These are phyloP conservation scores for Colletotrichum siamense DNA, from an alignment of 2,329 filamentous ascomycete species.

Conservation along the genomic window DNA sequence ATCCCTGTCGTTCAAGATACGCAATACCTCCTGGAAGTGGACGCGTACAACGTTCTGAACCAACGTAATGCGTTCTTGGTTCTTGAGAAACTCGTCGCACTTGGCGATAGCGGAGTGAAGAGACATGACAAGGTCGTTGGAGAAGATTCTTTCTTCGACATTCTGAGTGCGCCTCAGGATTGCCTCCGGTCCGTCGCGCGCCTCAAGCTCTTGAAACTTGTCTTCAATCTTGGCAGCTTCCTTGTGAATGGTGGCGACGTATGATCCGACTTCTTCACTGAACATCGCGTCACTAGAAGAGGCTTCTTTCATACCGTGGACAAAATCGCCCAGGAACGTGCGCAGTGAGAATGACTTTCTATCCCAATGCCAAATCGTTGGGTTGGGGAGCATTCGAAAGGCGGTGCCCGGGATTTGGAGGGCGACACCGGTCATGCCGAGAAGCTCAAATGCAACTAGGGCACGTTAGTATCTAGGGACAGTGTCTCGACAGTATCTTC, in stretches of 20 bases:
- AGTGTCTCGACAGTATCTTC: rapidly evolving
- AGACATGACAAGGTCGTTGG: neutral
- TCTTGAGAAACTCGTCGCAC: constrained; percentile 23
- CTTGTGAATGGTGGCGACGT: constrained; percentile 23
- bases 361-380: constrained; percentile 58
- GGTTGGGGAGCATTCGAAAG: constrained; percentile 49
- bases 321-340: constrained; percentile 47
- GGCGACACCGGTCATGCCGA: constrained; percentile 44
- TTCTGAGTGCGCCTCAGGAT: neutral
- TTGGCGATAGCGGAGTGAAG: constrained; percentile 11
- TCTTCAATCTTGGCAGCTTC: constrained; percentile 27
- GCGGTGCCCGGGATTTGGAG: constrained; percentile 39
- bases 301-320: constrained; percentile 28
- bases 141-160: constrained; percentile 9
- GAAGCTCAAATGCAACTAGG: constrained; percentile 41
- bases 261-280: neutral
- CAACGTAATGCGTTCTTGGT: constrained; percentile 32
- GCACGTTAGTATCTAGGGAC: neutral
- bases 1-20: constrained; percentile 44
- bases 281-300: neutral
- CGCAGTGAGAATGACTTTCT: constrained; percentile 50
- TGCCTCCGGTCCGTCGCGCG: neutral
- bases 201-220: constrained; percentile 30
- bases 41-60: constrained; percentile 52
- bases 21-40: constrained; percentile 54